Conservation (phyloP, 106 monocot genomes). For the Amphibolis antarctica region DNA sequence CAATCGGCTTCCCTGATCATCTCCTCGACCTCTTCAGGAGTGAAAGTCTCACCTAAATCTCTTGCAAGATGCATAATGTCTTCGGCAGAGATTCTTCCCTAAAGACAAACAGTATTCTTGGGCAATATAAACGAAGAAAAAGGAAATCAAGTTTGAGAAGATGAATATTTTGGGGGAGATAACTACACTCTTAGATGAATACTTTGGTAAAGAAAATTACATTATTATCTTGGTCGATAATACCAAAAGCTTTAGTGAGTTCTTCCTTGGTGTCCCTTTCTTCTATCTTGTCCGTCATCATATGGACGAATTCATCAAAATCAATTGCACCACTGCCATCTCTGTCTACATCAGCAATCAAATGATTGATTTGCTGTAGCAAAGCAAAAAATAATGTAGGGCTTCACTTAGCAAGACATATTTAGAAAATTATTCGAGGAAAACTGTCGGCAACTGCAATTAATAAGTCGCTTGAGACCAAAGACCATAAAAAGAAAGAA, state of each 20-base stretch:
- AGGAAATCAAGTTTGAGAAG: no score
- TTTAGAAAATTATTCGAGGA: neutral
- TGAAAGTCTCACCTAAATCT: slow-evolving; percentile 76
- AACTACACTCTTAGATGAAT: slow-evolving; percentile 36
- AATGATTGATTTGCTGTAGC: slow-evolving; percentile 63
- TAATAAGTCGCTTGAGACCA: neutral
- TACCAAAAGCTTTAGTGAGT: slow-evolving; percentile 65
- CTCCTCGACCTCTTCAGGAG: slow-evolving; percentile 56
- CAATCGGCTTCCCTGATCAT: slow-evolving; percentile 79
- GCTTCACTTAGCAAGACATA: neutral
- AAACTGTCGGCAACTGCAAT: neutral
- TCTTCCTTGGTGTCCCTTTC: slow-evolving; percentile 85
- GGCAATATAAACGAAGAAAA: neutral
- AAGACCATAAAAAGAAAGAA: no score
- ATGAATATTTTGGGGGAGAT: neutral
- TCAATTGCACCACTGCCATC: slow-evolving; percentile 91
- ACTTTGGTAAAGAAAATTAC: slow-evolving; percentile 19
- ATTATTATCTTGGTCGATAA: slow-evolving; percentile 87
- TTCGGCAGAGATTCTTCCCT: slow-evolving; percentile 81
- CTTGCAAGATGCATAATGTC: slow-evolving; percentile 64
- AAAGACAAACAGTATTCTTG: neutral
- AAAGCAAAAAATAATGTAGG: neutral
- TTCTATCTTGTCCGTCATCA: slow-evolving; percentile 95
- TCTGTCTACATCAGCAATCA: slow-evolving; percentile 97
- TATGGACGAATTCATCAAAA: slow-evolving; percentile 83